Percentiles rank a stretch among this genome's conserved stretches.
These are phyloP conservation scores for Ceratobasidium sp. DNA, from an alignment of 1,284 basidiomycete species.

Conservation along the genomic window DNA sequence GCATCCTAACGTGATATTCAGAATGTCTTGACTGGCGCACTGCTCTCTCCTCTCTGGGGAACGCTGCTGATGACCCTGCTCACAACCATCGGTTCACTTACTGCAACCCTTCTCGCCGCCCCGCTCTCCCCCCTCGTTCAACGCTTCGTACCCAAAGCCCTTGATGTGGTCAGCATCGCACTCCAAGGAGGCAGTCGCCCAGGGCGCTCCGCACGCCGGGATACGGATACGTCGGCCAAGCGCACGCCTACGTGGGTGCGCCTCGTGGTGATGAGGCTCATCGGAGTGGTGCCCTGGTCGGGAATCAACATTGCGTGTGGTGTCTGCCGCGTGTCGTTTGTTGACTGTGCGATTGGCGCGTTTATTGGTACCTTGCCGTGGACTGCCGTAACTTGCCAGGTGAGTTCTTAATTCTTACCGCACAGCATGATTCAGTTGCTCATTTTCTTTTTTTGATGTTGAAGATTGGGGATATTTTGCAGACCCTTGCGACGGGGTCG, in stretches of 20 bases:
- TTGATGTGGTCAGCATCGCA: slow-evolving; percentile 80
- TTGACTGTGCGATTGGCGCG: slow-evolving; percentile 79
- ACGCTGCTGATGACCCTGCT: slow-evolving; percentile 81
- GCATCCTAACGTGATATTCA: slow-evolving; percentile 53
- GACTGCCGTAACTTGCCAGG: slow-evolving; percentile 88
- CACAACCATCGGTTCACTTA: slow-evolving; percentile 85
- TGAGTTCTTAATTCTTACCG: slow-evolving; percentile 52
- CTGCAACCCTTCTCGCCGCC: slow-evolving; percentile 78
- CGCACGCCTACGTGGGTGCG: slow-evolving; percentile 80
- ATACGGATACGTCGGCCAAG: slow-evolving; percentile 52
- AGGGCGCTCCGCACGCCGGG: slow-evolving; percentile 53
- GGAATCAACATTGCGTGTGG: slow-evolving; percentile 94
- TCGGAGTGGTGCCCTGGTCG: slow-evolving; percentile 92
- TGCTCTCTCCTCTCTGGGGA: slow-evolving; percentile 82
- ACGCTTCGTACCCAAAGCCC: slow-evolving; percentile 80
- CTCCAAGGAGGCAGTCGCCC: slow-evolving; percentile 63
- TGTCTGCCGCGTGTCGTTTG: slow-evolving; percentile 81
- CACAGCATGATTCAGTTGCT: neutral
- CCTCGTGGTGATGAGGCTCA: slow-evolving; percentile 81
- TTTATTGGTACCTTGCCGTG: slow-evolving; percentile 84
- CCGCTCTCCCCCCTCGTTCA: slow-evolving; percentile 87
- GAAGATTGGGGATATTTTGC: slow-evolving; percentile 83
- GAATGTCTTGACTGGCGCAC: slow-evolving; percentile 90
- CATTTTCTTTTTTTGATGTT: slow-evolving; percentile 22
- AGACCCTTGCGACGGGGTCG: slow-evolving; percentile 66